Percentiles rank a stretch among this genome's conserved stretches.
Evolutionary conservation across 2,329 filamentous ascomycete species (phyloP).

Genomic region (Exophiala lecanii-corni): DNA sequence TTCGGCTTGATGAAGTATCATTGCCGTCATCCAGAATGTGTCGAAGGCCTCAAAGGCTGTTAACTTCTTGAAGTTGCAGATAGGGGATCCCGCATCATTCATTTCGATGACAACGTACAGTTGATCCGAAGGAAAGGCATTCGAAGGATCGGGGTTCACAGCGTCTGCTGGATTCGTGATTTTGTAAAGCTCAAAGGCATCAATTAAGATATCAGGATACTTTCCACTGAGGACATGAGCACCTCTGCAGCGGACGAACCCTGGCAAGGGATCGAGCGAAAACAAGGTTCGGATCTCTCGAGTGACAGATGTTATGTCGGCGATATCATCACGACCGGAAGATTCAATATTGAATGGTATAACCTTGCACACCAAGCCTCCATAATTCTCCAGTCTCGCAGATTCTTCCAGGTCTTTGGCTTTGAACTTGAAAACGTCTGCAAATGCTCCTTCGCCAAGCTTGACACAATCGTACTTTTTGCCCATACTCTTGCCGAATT

Average conservation of each 20-base stretch:
- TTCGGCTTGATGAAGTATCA: slow-evolving; percentile 59
- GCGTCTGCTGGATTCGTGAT: slow-evolving; percentile 40
- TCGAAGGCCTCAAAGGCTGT: slow-evolving; percentile 52
- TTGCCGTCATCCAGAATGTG: slow-evolving; percentile 62
- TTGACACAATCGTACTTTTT: slow-evolving; percentile 50
- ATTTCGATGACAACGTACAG: slow-evolving; percentile 63
- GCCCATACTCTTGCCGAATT: slow-evolving; percentile 21
- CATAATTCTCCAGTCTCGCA: slow-evolving; percentile 32
- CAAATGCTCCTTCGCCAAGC: slow-evolving; percentile 62
- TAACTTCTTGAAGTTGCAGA: slow-evolving; percentile 45
- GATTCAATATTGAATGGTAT: slow-evolving; percentile 37
- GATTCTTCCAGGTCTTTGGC: slow-evolving; percentile 29
- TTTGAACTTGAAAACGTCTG: slow-evolving; percentile 58
- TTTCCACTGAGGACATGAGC: slow-evolving; percentile 55
- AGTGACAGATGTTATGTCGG: slow-evolving; percentile 44
- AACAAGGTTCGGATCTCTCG: slow-evolving; percentile 51
- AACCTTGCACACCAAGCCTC: slow-evolving; percentile 45
- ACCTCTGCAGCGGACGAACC: slow-evolving; percentile 59
- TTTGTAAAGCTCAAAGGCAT: slow-evolving; percentile 39
- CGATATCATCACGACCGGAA: slow-evolving; percentile 11
- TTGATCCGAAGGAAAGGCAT: slow-evolving; percentile 49
- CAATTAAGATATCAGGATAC: slow-evolving; percentile 49
- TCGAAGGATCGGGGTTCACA: slow-evolving; percentile 53
- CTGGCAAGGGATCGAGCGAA: slow-evolving; percentile 55
- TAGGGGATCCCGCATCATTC: slow-evolving; percentile 59